Conservation (phyloP, 495 filamentous ascomycete species). For the Hypoxylon perforatum region DNA sequence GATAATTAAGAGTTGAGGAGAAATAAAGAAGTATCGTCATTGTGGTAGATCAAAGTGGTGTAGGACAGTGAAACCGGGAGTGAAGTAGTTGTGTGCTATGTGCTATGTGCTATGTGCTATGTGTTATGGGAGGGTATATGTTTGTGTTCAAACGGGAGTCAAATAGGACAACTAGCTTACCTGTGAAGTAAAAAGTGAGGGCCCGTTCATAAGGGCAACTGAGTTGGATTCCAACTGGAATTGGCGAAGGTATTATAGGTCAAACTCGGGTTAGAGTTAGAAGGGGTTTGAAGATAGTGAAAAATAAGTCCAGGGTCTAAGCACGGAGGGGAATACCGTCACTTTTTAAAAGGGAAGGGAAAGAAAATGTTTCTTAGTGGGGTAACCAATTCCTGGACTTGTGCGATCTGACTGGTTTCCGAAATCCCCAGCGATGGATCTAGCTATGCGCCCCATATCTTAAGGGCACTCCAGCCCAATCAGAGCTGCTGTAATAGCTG, state of each 20-base stretch:
- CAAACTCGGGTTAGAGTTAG: constrained; percentile 11
- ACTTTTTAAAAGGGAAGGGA: constrained; percentile 34
- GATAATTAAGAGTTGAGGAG: constrained; percentile 21
- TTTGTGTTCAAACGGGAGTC: too few species aligned
- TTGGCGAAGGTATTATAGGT: constrained; percentile 4
- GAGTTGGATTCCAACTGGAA: constrained; percentile 43
- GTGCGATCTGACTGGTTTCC: constrained; percentile 41
- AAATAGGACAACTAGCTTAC: constrained; percentile 56
- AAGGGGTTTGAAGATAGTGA: constrained; percentile 3
- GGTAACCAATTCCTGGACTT: constrained; percentile 21
- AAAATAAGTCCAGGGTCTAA: constrained; percentile 9
- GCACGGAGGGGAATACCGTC: constrained; percentile 19
- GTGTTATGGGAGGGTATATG: constrained; percentile 23
- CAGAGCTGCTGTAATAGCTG: constrained; percentile 6
- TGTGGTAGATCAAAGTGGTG: neutral
- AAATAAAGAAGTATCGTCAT: neutral
- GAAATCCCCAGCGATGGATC: constrained; percentile 10
- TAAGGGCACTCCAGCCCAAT: constrained; percentile 7
- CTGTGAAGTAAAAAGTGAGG: constrained; percentile 96
- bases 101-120: constrained; percentile 7
- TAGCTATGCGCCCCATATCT: constrained; percentile 26
- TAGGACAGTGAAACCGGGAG: neutral
- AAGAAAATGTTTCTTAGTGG: constrained; percentile 34
- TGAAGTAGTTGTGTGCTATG: constrained; percentile 9
- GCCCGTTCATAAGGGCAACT: constrained; percentile 91